Conservation (phyloP, 257 asterid species). For the Leptodermis oblonga region DNA sequence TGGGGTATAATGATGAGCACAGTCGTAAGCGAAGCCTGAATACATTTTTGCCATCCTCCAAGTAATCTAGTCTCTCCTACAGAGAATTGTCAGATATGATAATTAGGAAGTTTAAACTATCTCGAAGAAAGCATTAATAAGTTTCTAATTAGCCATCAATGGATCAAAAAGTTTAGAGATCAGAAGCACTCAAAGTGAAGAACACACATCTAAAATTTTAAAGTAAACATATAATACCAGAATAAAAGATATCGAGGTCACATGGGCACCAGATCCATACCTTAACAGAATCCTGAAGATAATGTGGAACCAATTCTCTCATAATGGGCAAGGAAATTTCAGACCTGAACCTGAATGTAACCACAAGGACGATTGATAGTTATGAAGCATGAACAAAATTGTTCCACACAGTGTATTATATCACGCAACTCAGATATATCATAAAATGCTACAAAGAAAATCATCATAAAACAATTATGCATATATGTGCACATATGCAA, state of each 20-base stretch:
- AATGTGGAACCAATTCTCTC: conserved; percentile 89
- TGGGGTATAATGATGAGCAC: conserved; percentile 90
- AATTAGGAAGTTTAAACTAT: conserved; percentile 6
- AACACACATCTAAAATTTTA: background rate
- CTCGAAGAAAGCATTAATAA: background rate
- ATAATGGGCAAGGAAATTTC: conserved; percentile 84
- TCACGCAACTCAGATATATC: background rate
- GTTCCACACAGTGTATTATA: background rate
- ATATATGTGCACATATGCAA: background rate
- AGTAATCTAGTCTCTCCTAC: conserved; percentile 84
- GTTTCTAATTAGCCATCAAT: conserved; percentile 3
- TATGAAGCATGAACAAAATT: background rate
- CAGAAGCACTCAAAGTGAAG: background rate
- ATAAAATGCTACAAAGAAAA: background rate
- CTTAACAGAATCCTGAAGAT: conserved; percentile 92
- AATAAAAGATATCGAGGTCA: background rate
- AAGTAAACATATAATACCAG: background rate
- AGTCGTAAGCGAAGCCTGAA: conserved; percentile 85
- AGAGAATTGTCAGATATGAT: conserved; percentile 25
- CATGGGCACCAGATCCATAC: conserved; percentile 28
- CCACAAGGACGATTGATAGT: conserved; percentile 21
- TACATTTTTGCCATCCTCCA: conserved; percentile 96
- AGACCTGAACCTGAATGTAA: conserved; percentile 68
- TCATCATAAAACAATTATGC: background rate
- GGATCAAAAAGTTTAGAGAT: background rate